A percentile compares a stretch with the other conserved stretches of the same genome.
Evolutionary conservation across 2,329 filamentous ascomycete species (phyloP).

Genomic region (Talaromyces sp.): DNA sequence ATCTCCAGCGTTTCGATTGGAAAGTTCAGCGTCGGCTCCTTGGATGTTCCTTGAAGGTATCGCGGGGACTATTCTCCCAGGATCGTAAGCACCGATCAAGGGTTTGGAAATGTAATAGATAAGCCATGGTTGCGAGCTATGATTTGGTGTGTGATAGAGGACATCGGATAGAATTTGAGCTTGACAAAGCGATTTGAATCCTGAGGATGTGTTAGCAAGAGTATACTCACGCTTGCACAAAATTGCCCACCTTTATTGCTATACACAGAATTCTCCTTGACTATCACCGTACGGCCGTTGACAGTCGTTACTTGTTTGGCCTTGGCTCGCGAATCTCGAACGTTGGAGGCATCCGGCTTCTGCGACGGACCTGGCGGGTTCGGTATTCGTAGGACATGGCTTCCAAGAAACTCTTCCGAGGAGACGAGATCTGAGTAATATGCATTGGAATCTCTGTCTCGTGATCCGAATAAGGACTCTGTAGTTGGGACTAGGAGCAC

Average conservation of each 20-base stretch:
- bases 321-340: conserved; percentile 85
- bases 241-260: conserved; percentile 83
- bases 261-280: conserved; percentile 89
- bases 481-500: conserved; percentile 90
- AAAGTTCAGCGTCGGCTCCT: conserved; percentile 18
- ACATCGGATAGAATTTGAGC: conserved; percentile 78
- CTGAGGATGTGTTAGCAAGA: conserved; percentile 40
- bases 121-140: conserved; percentile 89
- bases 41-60: conserved; percentile 44
- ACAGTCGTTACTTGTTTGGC: conserved; percentile 89
- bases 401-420: conserved; percentile 91
- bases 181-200: conserved; percentile 87
- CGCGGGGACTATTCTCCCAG: conserved; percentile 66
- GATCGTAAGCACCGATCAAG: conserved; percentile 75
- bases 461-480: conserved; percentile 80
- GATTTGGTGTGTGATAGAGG: conserved; percentile 83
- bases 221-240: not conserved
- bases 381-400: conserved; percentile 89
- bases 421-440: conserved; percentile 73
- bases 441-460: conserved; percentile 78
- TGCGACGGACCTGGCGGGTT: conserved; percentile 44
- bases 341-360: conserved; percentile 54
- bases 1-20: conserved; percentile 29
- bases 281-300: conserved; percentile 86
- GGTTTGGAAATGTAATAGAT: conserved; percentile 93